phyloP scores from a whole-genome alignment of 179 eudicot species.

The Beta corolliflora region DNA sequence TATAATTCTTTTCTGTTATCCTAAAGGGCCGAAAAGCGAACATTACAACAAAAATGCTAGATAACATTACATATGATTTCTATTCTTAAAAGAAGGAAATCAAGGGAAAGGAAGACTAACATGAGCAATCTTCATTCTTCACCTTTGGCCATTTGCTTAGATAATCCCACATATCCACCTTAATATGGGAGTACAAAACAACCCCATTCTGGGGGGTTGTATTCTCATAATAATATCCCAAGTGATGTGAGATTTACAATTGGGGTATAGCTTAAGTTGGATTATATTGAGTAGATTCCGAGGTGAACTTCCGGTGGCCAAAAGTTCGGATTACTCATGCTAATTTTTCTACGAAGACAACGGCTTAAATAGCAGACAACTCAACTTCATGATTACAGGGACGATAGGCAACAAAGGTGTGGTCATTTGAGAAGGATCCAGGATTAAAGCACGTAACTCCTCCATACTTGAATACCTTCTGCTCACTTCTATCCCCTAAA shows the following conservation, averaged over 20 bases:
- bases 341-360: not conserved
- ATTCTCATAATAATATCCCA: not conserved
- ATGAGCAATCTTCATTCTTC: no score
- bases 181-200: not conserved
- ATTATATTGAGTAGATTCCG: not conserved
- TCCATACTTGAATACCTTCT: conserved; percentile 69
- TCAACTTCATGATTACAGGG: conserved; percentile 87
- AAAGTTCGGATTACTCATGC: not conserved
- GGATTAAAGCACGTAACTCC: conserved; percentile 95
- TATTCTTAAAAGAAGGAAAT: not conserved
- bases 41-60: not conserved
- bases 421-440: conserved; percentile 84
- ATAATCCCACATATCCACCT: no score
- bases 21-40: not conserved
- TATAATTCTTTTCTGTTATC: not conserved
- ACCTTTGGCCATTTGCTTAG: not conserved
- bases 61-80: not conserved
- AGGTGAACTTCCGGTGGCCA: not conserved
- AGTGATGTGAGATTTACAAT: no score
- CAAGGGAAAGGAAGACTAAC: not conserved
- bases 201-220: not conserved
- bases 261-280: not conserved
- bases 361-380: conserved; percentile 53
- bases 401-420: conserved; percentile 82
- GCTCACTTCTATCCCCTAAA: conserved; percentile 86